Conservation (phyloP, 2,329 filamentous ascomycete genomes). For the Tothia fuscella region DNA sequence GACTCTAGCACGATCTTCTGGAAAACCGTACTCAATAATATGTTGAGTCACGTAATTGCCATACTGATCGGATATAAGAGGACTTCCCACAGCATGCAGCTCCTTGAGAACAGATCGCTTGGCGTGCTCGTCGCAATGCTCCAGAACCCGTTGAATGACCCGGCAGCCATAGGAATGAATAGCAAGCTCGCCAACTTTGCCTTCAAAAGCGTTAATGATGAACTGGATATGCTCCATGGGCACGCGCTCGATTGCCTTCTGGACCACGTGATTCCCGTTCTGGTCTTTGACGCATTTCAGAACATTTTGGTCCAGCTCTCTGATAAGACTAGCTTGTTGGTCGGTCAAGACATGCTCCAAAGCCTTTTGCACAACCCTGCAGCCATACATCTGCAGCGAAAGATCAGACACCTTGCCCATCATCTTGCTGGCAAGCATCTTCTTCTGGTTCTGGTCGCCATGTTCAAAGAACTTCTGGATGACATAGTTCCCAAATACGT, state of each 20-base stretch:
- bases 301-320: conserved; percentile 68
- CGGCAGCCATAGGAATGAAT: conserved; percentile 80
- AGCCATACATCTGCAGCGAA: conserved; percentile 83
- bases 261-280: conserved; percentile 93
- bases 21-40: conserved; percentile 66
- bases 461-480: conserved; percentile 97
- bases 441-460: conserved; percentile 88
- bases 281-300: conserved; percentile 70
- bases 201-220: conserved; percentile 69
- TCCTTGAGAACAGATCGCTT: conserved; percentile 64
- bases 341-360: conserved; percentile 85
- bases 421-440: conserved; percentile 74
- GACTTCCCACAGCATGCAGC: conserved; percentile 58
- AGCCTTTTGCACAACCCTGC: conserved; percentile 92
- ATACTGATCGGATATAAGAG: conserved; percentile 73
- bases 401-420: conserved; percentile 69
- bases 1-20: conserved; percentile 60
- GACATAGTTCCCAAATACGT: conserved; percentile 96
- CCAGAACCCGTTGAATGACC: conserved; percentile 84
- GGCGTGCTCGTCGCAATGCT: conserved; percentile 63
- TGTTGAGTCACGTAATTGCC: conserved; percentile 97
- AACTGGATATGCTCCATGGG: conserved; percentile 70
- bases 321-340: conserved; percentile 73
- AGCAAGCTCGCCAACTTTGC: conserved; percentile 61
- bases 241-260: conserved; percentile 78